Evolutionary conservation across 352 stramenopile genomes (phyloP), one percentile per base, ranked within the genome.

Genomic region (Heterotrichella gracilis): DNA sequence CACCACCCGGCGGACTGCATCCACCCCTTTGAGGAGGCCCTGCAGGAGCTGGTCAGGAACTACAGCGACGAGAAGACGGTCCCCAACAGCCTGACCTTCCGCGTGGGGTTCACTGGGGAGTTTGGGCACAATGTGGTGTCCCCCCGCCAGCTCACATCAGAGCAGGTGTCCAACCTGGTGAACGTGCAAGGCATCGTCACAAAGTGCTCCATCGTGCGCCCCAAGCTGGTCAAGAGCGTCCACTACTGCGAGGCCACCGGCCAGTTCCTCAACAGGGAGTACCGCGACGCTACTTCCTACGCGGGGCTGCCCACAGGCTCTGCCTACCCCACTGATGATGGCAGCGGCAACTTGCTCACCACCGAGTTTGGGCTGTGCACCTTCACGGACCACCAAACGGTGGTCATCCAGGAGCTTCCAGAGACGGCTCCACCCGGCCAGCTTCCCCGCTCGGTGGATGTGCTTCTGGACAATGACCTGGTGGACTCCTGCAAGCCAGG

Each of bases 171-270:
- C 3, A 82, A 92, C 69, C 82, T 97, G 71, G 89, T 99, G 39
- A 96, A 89, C 73, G 88, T 99, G 0, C 90, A 98, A 74, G 92
- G 93, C 13, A 96, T 99, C 70, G 89, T 96, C 21, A 97, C 92
- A 14, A 97, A 96, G 78, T 89, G 85, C 80, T 92, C 89, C 4
- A 80, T 85, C 0, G 86, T 98, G 70, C 87, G 93, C 68, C 92
- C 93, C 4, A 99, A 98, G 79, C 83, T 98, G 22, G 85, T 96
- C 23, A 82, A 83, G 70, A 94, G 83, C 14, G 85, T 98, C 2
- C 93, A 99, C 73, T 99, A 95, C 78, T 97, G 91, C 77, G 89
- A 87, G 23, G 82, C 88, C 67, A 97, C 90, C 14, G 89, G 94
- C 68, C 76, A 75, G 69, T 70, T 69, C 22, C 42, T 20, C n/a